These are phyloP conservation scores for Beauveria sp. DNA, from an alignment of 2,329 filamentous ascomycete species.

Conservation along the genomic window DNA sequence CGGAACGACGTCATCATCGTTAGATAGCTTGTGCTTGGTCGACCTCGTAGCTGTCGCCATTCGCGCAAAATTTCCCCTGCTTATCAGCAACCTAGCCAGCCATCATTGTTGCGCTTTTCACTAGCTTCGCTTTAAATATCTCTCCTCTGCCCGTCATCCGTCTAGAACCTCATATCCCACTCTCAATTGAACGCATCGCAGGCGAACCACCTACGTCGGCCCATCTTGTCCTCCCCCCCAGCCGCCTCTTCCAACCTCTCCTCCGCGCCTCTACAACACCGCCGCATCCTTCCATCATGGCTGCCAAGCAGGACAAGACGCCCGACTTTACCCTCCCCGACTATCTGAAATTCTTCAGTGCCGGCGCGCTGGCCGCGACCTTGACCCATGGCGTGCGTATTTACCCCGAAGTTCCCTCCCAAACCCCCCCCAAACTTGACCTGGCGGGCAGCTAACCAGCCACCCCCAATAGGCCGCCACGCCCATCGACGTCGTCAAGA, in stretches of 20 bases:
- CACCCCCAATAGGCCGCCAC: constrained; percentile 36
- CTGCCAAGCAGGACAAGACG: constrained; percentile 22
- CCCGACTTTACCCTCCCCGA: constrained; percentile 35
- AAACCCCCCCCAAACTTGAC: not conserved
- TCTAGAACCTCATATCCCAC: not conserved
- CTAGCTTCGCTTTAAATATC: not conserved
- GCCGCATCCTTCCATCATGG: constrained; percentile 15
- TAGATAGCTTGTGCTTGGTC: not conserved
- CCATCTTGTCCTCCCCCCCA: not conserved
- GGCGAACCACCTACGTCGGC: not conserved
- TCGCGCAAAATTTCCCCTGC: not conserved
- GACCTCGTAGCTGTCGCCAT: not conserved
- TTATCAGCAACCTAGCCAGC: not conserved
- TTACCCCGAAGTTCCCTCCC: not conserved
- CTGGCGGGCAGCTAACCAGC: too few relatives aligned
- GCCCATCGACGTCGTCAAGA: constrained; percentile 70
- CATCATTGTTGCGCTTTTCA: not conserved
- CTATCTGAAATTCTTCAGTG: constrained; percentile 46
- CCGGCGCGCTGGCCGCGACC: constrained; percentile 44
- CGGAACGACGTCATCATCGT: constrained; percentile 10
- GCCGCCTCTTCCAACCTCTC: not conserved
- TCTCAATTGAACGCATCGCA: constrained; percentile 1
- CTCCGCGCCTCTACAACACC: not conserved
- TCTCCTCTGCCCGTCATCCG: not conserved
- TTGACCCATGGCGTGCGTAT: constrained; percentile 40